phyloP scores from a whole-genome alignment of 352 stramenopile species.

The Globisporangium canariense region DNA sequence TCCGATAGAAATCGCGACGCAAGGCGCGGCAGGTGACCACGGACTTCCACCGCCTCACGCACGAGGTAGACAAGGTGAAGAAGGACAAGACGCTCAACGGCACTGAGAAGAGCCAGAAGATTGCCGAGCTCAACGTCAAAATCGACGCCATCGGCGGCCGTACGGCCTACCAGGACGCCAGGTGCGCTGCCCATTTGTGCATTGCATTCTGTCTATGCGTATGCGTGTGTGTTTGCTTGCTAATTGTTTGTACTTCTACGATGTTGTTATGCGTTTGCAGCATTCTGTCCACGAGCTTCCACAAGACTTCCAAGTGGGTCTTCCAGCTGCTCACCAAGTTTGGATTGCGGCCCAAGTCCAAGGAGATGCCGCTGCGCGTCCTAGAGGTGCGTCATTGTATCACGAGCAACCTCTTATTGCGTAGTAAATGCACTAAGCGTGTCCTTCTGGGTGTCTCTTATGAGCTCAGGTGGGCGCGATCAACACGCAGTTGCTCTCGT shows the following conservation, averaged over 20 bases:
- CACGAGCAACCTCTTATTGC: background rate
- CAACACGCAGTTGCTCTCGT: conserved; percentile 95
- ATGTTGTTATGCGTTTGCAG: conserved; percentile 22
- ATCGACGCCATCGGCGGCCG: conserved; percentile 87
- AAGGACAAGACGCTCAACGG: conserved; percentile 24
- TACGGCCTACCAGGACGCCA: conserved; percentile 92
- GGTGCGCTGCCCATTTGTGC: conserved; percentile 11
- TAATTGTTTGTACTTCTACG: too few relatives aligned
- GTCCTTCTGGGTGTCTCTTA: background rate
- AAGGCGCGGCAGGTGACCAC: conserved; percentile 73
- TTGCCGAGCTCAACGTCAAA: conserved; percentile 63
- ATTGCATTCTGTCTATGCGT: too few relatives aligned
- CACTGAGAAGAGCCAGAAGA: conserved; percentile 27
- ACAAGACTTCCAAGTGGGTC: conserved; percentile 96
- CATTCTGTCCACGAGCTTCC: conserved; percentile 92
- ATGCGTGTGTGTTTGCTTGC: too few relatives aligned
- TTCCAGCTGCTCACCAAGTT: conserved; percentile 86
- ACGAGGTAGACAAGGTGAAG: conserved; percentile 63
- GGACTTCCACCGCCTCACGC: conserved; percentile 73
- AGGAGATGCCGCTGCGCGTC: conserved; percentile 49
- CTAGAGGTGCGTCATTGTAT: conserved; percentile 42
- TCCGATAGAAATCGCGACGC: conserved; percentile 52
- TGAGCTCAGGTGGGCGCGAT: conserved; percentile 91
- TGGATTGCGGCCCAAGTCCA: conserved; percentile 63
- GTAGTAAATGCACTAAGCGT: too few relatives aligned